A percentile compares a stretch with the other conserved stretches of the same genome.
phyloP scores from a whole-genome alignment of 2,329 filamentous ascomycete species.

The Ophiocordyceps australis region DNA sequence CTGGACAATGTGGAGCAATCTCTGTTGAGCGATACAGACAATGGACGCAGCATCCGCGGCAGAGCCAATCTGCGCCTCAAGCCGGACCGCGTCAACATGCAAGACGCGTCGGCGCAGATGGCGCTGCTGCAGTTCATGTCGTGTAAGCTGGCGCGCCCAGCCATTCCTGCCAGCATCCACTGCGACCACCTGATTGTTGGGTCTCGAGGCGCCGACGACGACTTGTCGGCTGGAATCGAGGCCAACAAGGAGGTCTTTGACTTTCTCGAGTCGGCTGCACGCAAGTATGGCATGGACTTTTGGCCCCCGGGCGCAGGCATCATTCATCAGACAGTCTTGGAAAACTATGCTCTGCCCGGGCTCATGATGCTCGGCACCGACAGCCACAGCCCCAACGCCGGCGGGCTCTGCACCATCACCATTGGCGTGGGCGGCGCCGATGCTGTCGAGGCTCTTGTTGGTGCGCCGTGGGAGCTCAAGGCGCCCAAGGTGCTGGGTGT shows the following conservation, averaged over 20 bases:
- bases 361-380: conserved; percentile 98
- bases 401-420: conserved; percentile 79
- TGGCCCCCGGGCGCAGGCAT: conserved; percentile 90
- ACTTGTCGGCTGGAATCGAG: conserved; percentile 69
- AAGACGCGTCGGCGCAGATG: conserved; percentile 98
- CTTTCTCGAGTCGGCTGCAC: conserved; percentile 82
- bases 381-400: conserved; percentile 94
- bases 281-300: conserved; percentile 87
- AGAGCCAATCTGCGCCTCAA: conserved; percentile 91
- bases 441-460: conserved; percentile 89
- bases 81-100: conserved; percentile 95
- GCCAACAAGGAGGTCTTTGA: conserved; percentile 96
- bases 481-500: conserved; percentile 84
- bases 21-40: conserved; percentile 63
- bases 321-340: conserved; percentile 92
- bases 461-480: conserved; percentile 94
- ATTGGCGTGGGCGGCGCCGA: conserved; percentile 96
- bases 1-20: conserved; percentile 80
- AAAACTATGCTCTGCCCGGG: conserved; percentile 94
- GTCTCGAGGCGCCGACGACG: conserved; percentile 71
- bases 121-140: conserved; percentile 97
- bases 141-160: conserved; percentile 73
- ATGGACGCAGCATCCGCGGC: conserved; percentile 70
- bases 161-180: conserved; percentile 92
- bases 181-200: conserved; percentile 99